Evolutionary conservation across 805 yeast species (phyloP).

Genomic region (Pichia insulana): DNA sequence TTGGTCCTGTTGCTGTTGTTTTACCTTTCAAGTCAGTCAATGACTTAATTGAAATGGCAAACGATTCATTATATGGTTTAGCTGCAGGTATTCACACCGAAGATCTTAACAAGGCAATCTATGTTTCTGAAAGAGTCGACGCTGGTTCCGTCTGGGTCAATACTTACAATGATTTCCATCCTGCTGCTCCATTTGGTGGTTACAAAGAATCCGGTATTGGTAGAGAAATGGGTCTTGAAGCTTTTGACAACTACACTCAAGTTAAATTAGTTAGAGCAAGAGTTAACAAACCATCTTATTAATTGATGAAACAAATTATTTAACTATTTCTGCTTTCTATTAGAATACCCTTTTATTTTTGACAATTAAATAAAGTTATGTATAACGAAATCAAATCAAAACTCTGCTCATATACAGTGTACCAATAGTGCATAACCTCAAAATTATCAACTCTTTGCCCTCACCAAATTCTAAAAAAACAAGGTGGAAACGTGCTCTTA

Average conservation of each 20-base stretch:
- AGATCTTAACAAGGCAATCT: slow-evolving; percentile 48
- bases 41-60: slow-evolving; percentile 47
- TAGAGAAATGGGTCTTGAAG: slow-evolving; percentile 67
- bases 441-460: too few relatives aligned
- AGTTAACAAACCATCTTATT: slow-evolving; percentile 22
- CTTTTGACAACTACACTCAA: slow-evolving; percentile 60
- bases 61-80: slow-evolving; percentile 64
- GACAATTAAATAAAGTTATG: too few relatives aligned
- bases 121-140: slow-evolving; percentile 68
- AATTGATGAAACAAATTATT: slow-evolving; percentile 2
- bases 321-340: too few relatives aligned
- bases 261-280: slow-evolving; percentile 61
- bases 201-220: slow-evolving; percentile 69
- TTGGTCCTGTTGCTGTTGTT: slow-evolving; percentile 66
- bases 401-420: too few relatives aligned
- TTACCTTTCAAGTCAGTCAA: slow-evolving; percentile 49
- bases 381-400: too few relatives aligned
- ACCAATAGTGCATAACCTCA: too few relatives aligned
- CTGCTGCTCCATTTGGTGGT: slow-evolving; percentile 64
- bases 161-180: slow-evolving; percentile 69
- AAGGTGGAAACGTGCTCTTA: too few relatives aligned
- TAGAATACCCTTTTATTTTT: not conserved
- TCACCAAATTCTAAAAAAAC: too few relatives aligned
- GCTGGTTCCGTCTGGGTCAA: slow-evolving; percentile 67
- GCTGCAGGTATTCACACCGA: slow-evolving; percentile 65